Percentiles rank a stretch among this genome's conserved stretches.
Conservation (phyloP, 1,139 yeast genomes). For the Candida anutae region DNA sequence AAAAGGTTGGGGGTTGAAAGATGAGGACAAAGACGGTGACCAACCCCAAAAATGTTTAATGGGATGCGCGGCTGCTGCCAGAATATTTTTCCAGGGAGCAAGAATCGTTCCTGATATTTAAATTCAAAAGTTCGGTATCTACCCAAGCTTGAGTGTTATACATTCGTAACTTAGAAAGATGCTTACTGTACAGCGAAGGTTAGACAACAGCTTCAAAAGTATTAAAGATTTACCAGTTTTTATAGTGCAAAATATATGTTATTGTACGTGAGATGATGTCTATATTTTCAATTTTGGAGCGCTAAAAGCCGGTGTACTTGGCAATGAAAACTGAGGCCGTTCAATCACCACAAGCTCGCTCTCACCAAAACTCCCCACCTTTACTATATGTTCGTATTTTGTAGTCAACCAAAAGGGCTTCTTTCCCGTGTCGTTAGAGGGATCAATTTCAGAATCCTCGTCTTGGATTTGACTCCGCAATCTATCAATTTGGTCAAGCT, state of each 20-base stretch:
- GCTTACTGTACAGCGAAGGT: too few relatives aligned
- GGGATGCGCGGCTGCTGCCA: conserved; percentile 61
- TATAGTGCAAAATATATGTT: too few relatives aligned
- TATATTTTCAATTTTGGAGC: conserved; percentile 57
- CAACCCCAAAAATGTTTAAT: conserved; percentile 49
- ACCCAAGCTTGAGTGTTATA: too few relatives aligned
- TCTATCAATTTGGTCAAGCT: conserved; percentile 13
- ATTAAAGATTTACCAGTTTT: too few relatives aligned
- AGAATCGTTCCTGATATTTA: conserved; percentile 38
- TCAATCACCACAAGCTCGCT: conserved; percentile 67
- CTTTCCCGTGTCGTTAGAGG: conserved; percentile 11
- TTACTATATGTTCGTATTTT: conserved; percentile 69
- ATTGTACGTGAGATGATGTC: too few relatives aligned
- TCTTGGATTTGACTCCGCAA: conserved; percentile 20
- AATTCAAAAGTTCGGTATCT: too few relatives aligned
- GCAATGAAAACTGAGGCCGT: conserved; percentile 58
- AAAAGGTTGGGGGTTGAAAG: conserved; percentile 45
- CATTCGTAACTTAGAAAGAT: too few relatives aligned
- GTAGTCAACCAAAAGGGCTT: conserved; percentile 68
- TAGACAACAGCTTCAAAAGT: too few relatives aligned
- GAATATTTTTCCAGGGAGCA: conserved; percentile 64
- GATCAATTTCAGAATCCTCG: conserved; percentile 21
- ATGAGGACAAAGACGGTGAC: conserved; percentile 34
- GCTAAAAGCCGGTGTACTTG: conserved; percentile 70
- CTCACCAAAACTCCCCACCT: conserved; percentile 49